A percentile compares a stretch with the other conserved stretches of the same genome.
phyloP scores from a whole-genome alignment of 805 yeast genomes.

The Yarrowia bubula region DNA sequence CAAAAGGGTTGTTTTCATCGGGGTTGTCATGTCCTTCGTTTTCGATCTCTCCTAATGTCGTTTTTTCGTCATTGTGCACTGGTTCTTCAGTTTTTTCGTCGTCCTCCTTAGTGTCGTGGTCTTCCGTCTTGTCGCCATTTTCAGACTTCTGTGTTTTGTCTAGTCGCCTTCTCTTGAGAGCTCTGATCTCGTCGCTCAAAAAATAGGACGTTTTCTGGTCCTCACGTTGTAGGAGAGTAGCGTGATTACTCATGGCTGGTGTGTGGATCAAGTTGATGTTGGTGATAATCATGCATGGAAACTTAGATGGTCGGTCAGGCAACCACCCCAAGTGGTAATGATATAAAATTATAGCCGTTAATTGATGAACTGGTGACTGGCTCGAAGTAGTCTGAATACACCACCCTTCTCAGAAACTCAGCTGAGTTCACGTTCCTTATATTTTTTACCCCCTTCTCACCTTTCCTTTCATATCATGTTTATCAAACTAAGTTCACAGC shows the following conservation, averaged over 20 bases:
- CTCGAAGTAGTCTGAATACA: too few species aligned
- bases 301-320: neutral
- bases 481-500: neutral
- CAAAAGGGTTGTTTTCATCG: constrained; percentile 42
- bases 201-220: constrained; percentile 19
- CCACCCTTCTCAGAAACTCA: too few species aligned
- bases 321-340: too few species aligned
- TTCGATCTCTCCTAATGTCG: constrained; percentile 5
- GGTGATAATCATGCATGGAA: neutral
- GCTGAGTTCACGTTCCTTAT: too few species aligned
- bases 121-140: neutral
- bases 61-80: neutral
- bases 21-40: constrained; percentile 10
- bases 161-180: neutral
- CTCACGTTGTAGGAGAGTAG: constrained; percentile 10
- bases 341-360: too few species aligned
- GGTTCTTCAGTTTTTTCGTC: neutral
- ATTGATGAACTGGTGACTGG: too few species aligned
- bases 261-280: neutral
- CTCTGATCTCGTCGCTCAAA: constrained; percentile 2
- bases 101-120: neutral
- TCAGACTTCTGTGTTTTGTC: neutral
- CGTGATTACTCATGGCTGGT: constrained; percentile 13
- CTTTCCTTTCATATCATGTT: too few species aligned
- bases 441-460: too few species aligned